Evolutionary conservation across 129 eudicot species (phyloP).

Genomic region (Chrysanthemum seticuspe): DNA sequence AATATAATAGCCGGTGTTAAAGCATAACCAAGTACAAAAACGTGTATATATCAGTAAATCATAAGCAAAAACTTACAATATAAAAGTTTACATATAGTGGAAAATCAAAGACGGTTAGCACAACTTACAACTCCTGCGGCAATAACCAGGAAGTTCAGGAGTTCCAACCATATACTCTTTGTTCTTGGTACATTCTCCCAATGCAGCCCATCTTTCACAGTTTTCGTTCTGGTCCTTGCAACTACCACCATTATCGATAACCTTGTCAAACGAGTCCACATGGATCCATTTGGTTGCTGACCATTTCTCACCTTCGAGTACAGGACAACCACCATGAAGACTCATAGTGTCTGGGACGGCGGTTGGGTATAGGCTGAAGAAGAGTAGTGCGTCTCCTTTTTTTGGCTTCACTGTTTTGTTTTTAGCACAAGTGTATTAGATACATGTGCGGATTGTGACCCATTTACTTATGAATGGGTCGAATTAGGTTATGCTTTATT

Average conservation of each 20-base stretch:
- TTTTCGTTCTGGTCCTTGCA: conserved; percentile 59
- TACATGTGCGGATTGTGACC: neutral
- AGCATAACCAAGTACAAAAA: conserved; percentile 5
- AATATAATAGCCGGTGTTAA: neutral
- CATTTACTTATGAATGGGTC: neutral
- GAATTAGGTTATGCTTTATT: neutral
- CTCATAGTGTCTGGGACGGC: conserved; percentile 73
- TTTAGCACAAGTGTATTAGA: conserved; percentile 8
- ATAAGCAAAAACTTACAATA: neutral
- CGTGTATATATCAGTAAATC: conserved; percentile 17
- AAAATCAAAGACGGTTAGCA: conserved; percentile 37
- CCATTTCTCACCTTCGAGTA: conserved; percentile 81
- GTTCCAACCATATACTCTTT: conserved; percentile 81
- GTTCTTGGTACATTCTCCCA: conserved; percentile 84
- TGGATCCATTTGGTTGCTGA: conserved; percentile 96
- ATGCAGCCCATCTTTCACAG: conserved; percentile 87
- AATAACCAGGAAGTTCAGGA: conserved; percentile 69
- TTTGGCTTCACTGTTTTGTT: conserved; percentile 69
- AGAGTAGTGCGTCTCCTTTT: conserved; percentile 95
- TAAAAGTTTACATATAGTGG: conserved; percentile 21
- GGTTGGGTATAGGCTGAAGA: conserved; percentile 77
- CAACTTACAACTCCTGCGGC: conserved; percentile 76
- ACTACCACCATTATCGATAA: conserved; percentile 42
- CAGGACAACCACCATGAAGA: conserved; percentile 89
- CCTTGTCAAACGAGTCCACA: conserved; percentile 73